A percentile compares a stretch with the other conserved stretches of the same genome.
Conservation (phyloP, 305 asterid genomes). For the Fraxinus dipetala region DNA sequence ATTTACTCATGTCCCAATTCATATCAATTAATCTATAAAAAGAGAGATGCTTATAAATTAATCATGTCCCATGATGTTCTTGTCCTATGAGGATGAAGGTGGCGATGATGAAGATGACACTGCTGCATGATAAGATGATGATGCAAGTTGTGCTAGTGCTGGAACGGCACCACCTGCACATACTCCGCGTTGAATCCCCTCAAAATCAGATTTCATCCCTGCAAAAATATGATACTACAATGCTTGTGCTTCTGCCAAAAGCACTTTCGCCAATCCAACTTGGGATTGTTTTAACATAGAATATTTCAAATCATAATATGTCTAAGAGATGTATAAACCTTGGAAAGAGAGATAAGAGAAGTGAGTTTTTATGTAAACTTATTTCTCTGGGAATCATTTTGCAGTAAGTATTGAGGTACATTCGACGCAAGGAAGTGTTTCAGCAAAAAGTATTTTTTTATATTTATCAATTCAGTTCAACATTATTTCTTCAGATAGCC, state of each 20-base stretch:
- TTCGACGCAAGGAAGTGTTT: neutral
- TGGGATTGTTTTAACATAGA: neutral
- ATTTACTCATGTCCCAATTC: conserved; percentile 28
- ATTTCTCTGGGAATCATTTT: neutral
- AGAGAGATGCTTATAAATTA: neutral
- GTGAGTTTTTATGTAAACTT: neutral
- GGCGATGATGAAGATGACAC: conserved; percentile 50
- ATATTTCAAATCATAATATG: neutral
- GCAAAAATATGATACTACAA: neutral
- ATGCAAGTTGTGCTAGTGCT: conserved; percentile 74
- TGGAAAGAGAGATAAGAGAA: neutral
- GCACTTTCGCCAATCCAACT: neutral
- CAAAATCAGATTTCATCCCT: neutral
- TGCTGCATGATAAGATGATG: conserved; percentile 72
- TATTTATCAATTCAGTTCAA: neutral
- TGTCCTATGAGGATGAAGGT: conserved; percentile 42
- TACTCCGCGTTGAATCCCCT: neutral
- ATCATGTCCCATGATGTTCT: neutral
- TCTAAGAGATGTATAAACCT: neutral
- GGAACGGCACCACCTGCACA: conserved; percentile 81
- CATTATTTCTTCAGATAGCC: conserved; percentile 1
- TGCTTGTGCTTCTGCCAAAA: neutral
- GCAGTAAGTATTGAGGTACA: neutral
- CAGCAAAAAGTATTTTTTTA: neutral
- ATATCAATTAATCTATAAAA: neutral